These are phyloP conservation scores for Fusarium coffeatum DNA, from an alignment of 2,329 filamentous ascomycete genomes.

Conservation along the genomic window DNA sequence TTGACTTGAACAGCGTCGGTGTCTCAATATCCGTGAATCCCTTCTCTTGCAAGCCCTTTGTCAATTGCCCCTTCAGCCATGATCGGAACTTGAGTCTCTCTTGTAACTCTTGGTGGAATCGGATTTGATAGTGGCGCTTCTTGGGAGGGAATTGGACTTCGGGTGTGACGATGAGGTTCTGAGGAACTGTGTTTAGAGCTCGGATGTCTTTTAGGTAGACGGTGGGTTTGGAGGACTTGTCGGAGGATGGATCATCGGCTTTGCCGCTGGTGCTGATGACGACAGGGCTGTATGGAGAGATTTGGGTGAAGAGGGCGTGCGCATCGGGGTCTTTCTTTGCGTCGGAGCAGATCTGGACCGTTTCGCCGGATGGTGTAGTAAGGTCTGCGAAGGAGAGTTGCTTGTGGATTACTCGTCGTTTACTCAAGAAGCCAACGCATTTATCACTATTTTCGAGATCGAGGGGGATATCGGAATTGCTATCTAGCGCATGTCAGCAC, in stretches of 20 bases:
- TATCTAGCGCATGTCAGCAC: slow-evolving; percentile 41
- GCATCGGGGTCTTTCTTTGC: slow-evolving; percentile 51
- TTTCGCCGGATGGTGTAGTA: slow-evolving; percentile 53
- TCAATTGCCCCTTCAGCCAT: slow-evolving; percentile 64
- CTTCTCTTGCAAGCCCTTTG: slow-evolving; percentile 64
- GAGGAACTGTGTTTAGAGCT: slow-evolving; percentile 53
- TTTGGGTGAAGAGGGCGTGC: slow-evolving; percentile 58
- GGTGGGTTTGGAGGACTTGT: slow-evolving; percentile 60
- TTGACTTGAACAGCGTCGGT: slow-evolving; percentile 95
- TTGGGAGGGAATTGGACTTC: slow-evolving; percentile 79
- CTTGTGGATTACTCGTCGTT: slow-evolving; percentile 73
- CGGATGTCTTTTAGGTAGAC: slow-evolving; percentile 70
- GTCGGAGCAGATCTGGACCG: slow-evolving; percentile 60
- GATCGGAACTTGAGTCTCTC: slow-evolving; percentile 78
- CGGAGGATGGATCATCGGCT: slow-evolving; percentile 36
- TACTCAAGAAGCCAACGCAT: slow-evolving; percentile 74
- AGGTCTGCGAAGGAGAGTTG: slow-evolving; percentile 77
- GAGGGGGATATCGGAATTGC: slow-evolving; percentile 39
- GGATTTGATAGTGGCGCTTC: slow-evolving; percentile 85
- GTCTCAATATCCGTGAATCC: slow-evolving; percentile 88
- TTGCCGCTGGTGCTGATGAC: slow-evolving; percentile 57
- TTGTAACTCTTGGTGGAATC: slow-evolving; percentile 75
- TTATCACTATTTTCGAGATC: slow-evolving; percentile 30
- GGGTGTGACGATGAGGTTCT: slow-evolving; percentile 79
- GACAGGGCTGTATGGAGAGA: slow-evolving; percentile 66